Evolutionary conservation across 768 basidiomycete species (phyloP), one percentile per base, ranked within the genome.

Genomic region (Podaxis rugospora): DNA sequence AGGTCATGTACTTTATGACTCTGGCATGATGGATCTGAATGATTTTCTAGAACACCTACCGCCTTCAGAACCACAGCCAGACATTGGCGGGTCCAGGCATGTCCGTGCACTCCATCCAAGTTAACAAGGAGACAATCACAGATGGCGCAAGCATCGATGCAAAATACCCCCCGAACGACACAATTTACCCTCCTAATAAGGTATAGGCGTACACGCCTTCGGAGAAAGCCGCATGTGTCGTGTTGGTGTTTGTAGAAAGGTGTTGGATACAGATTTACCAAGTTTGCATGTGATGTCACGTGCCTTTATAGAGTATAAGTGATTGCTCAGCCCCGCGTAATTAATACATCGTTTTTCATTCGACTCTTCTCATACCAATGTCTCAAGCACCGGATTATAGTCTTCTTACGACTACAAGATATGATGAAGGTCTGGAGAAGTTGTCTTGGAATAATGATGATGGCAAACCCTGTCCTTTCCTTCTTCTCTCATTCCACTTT

Each of bases 401-500:
- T 49, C 68, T 80, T n/a, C 69, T 90, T 7, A 81, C 85, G 1
- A 80, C 88, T 0, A 81, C 83, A 0, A 77, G 87, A 60, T 89
- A 80, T 66, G 91, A 92, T 67, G 74, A 73, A 0, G 71, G 66
- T 32, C 74, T 91, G 6, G 66, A 73, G 9, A 58, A 68, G 1
- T 69, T 79, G 9, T 32, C 62, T 11, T 91, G 87, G 89, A 92
- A 91, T 63, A 79, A 80, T 36, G 79, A 80, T 35, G 63, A 74
- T 16, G 80, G 78, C n/a, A 71, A 73, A 0, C 82, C 84, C 1
- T 86, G 83, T 0, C 78, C 82, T 0, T 89, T 85, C 64, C 72
- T 92, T n/a, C 71, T 92, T 0, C 80, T 91, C 10, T 72, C 68
- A 0, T 80, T 81, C 66, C 89, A 92, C 63, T 69, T 79, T 56